Percentiles rank a stretch among this genome's conserved stretches.
phyloP scores from a whole-genome alignment of 2,329 filamentous ascomycete species.

The Cercospora nicotianae region DNA sequence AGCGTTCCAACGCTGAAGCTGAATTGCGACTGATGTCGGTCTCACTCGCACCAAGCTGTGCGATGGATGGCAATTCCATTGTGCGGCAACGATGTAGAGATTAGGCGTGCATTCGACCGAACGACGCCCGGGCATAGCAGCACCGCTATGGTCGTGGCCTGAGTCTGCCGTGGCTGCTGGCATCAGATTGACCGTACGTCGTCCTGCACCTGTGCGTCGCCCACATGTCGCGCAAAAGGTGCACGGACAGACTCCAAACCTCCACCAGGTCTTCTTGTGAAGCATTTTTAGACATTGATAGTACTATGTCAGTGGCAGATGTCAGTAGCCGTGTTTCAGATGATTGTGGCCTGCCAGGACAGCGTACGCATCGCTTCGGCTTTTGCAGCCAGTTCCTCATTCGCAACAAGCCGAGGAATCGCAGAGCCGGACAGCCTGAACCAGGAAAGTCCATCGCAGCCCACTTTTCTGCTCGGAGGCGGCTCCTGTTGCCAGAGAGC shows the following conservation, averaged over 20 bases:
- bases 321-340: constrained; percentile 16
- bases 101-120: background rate
- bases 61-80: background rate
- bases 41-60: background rate
- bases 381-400: background rate
- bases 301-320: constrained; percentile 5
- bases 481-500: background rate
- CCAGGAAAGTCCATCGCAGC: background rate
- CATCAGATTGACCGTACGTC: background rate
- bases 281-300: constrained; percentile 15
- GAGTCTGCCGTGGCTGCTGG: background rate
- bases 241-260: background rate
- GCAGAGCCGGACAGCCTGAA: background rate
- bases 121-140: background rate
- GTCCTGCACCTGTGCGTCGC: background rate
- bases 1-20: background rate
- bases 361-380: background rate
- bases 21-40: background rate
- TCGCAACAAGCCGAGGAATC: background rate
- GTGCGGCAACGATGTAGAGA: background rate
- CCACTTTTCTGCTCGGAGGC: background rate
- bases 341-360: background rate
- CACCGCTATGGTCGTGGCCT: background rate
- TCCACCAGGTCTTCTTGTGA: constrained; percentile 9
- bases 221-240: constrained; percentile 1